Evolutionary conservation across 2,329 filamentous ascomycete genomes (phyloP).

Genomic region (Lachnellula arida): DNA sequence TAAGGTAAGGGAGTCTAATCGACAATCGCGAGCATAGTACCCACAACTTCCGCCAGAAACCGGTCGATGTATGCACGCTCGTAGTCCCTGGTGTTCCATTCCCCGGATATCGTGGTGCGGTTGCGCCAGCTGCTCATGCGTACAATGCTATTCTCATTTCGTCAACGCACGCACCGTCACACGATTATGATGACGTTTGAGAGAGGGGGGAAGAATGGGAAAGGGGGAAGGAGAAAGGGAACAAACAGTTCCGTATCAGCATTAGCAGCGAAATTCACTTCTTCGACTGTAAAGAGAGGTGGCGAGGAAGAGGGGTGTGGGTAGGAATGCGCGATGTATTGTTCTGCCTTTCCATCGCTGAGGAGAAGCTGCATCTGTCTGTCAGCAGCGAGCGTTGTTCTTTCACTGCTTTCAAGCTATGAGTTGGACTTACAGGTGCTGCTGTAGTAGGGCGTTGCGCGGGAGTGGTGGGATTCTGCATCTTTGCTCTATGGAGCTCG

Average conservation of each 20-base stretch:
- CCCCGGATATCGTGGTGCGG: constrained; percentile 11
- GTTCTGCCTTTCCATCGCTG: constrained; percentile 22
- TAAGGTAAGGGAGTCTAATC: too few species aligned
- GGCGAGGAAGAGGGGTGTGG: not conserved
- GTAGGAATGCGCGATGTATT: constrained; percentile 18
- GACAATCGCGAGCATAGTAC: constrained; percentile 6
- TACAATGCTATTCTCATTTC: constrained; percentile 8
- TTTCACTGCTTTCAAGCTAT: not conserved
- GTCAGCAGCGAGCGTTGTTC: not conserved
- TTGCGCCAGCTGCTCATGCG: constrained; percentile 19
- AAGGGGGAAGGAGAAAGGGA: not conserved
- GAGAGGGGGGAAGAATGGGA: not conserved
- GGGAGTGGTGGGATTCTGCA: not conserved
- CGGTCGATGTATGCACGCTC: constrained; percentile 1
- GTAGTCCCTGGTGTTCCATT: constrained; percentile 20
- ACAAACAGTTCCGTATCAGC: constrained; percentile 17
- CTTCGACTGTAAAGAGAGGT: constrained; percentile 10
- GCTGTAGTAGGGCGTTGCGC: not conserved
- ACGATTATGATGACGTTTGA: not conserved
- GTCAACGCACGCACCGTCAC: not conserved
- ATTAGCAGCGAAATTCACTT: constrained; percentile 19
- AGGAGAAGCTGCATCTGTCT: constrained; percentile 13
- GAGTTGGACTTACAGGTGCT: constrained; percentile 9
- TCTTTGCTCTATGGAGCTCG: not conserved
- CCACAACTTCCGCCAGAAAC: constrained; percentile 15